These are phyloP conservation scores for Mortierella sp. DNA, from an alignment of 371 early-diverging fungal genomes.

Conservation along the genomic window DNA sequence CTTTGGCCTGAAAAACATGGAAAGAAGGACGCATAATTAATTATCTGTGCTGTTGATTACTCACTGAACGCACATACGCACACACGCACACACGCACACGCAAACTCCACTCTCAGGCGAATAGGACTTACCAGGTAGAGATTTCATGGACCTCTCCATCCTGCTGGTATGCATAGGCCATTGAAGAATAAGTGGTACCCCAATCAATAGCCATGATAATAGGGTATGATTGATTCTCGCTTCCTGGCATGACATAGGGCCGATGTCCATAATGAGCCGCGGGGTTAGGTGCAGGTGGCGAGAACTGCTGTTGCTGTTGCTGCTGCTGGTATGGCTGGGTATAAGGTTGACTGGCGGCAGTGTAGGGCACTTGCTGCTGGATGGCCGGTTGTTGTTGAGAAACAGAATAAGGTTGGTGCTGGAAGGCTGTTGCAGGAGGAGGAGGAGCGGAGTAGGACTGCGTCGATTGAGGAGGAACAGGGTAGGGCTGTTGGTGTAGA, in stretches of 20 bases:
- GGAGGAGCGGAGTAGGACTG: not conserved
- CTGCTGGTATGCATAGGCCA: conserved; percentile 51
- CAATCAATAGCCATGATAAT: conserved; percentile 56
- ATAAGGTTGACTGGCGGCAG: conserved; percentile 1
- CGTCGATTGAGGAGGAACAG: conserved; percentile 1
- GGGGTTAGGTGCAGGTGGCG: not conserved
- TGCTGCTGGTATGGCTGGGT: conserved; percentile 1
- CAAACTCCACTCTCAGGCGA: no score
- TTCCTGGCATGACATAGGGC: conserved; percentile 33
- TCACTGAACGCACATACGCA: no score
- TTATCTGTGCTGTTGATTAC: no score
- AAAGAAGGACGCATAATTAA: not conserved
- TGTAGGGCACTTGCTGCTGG: not conserved
- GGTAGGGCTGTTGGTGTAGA: not conserved
- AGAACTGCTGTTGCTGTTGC: not conserved
- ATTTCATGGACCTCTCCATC: conserved; percentile 54
- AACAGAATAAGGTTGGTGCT: conserved; percentile 13
- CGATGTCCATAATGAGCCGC: conserved; percentile 14
- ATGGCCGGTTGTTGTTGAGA: conserved; percentile 9
- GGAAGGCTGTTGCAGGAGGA: not conserved
- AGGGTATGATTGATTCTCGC: conserved; percentile 36
- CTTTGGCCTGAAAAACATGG: conserved; percentile 24
- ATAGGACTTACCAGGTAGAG: conserved; percentile 51
- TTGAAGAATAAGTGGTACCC: conserved; percentile 52
- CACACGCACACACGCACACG: no score